Conservation (phyloP, 2,329 filamentous ascomycete species). For the Fusarium burgessii region DNA sequence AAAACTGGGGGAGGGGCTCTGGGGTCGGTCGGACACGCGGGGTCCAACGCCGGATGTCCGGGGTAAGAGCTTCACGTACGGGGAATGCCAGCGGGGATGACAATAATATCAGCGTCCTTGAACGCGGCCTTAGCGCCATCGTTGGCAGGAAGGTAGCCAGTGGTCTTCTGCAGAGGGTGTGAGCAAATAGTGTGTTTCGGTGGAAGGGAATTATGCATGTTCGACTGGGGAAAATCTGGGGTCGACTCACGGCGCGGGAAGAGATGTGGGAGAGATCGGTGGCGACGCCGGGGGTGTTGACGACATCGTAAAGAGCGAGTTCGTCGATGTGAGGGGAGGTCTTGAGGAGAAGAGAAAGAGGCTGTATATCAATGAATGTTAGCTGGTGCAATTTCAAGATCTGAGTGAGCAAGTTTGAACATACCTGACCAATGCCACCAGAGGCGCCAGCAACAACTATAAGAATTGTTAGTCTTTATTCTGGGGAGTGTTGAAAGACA, state of each 20-base stretch:
- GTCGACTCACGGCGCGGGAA: slow-evolving; percentile 75
- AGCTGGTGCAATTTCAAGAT: slow-evolving; percentile 24
- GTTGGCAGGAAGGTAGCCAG: slow-evolving; percentile 87
- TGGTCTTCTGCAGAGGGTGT: slow-evolving; percentile 74
- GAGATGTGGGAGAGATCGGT: slow-evolving; percentile 98
- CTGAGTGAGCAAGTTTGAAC: slow-evolving; percentile 41
- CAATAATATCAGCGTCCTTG: slow-evolving; percentile 92
- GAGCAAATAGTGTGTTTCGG: slow-evolving; percentile 45
- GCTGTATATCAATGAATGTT: slow-evolving; percentile 63
- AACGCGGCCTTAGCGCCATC: slow-evolving; percentile 88
- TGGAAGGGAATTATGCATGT: slow-evolving; percentile 37
- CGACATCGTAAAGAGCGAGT: slow-evolving; percentile 98
- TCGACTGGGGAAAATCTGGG: slow-evolving; percentile 28
- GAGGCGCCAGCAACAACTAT: slow-evolving; percentile 91
- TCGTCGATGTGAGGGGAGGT: slow-evolving; percentile 87
- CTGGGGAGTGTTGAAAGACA: background rate
- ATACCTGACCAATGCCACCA: slow-evolving; percentile 97
- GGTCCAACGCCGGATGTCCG: slow-evolving; percentile 25
- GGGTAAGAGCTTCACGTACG: slow-evolving; percentile 69
- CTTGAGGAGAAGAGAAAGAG: slow-evolving; percentile 96
- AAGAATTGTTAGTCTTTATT: slow-evolving; percentile 20
- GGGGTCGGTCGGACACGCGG: slow-evolving; percentile 38
- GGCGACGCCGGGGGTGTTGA: slow-evolving; percentile 96
- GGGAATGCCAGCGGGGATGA: slow-evolving; percentile 98
- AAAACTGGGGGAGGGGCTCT: slow-evolving; percentile 30